A percentile compares a stretch with the other conserved stretches of the same genome.
These are phyloP conservation scores for Annulohypoxylon maeteangense DNA, from an alignment of 495 filamentous ascomycete genomes.

Conservation along the genomic window DNA sequence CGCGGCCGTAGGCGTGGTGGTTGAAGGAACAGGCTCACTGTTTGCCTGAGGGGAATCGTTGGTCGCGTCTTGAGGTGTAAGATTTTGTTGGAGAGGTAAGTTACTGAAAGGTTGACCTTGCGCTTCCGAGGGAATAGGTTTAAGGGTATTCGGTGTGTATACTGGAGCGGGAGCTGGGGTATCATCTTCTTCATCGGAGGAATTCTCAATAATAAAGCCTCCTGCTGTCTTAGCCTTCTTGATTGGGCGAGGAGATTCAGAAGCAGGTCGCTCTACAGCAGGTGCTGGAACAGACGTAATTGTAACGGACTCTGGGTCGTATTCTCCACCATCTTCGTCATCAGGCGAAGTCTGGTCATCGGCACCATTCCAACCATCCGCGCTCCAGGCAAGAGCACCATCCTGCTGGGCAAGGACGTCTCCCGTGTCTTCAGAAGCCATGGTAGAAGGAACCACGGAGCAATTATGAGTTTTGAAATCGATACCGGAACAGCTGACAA, in stretches of 20 bases:
- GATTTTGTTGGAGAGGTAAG: constrained; percentile 44
- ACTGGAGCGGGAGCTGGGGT: constrained; percentile 16
- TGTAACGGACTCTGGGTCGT: constrained; percentile 62
- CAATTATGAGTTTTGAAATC: not conserved
- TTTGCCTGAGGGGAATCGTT: constrained; percentile 44
- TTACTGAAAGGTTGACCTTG: constrained; percentile 25
- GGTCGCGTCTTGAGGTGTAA: constrained; percentile 40
- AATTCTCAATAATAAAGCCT: constrained; percentile 79
- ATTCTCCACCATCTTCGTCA: constrained; percentile 59
- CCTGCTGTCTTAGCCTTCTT: constrained; percentile 77
- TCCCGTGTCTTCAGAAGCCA: constrained; percentile 50
- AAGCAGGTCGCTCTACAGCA: constrained; percentile 43
- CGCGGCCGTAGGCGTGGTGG: constrained; percentile 26
- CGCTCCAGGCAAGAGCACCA: constrained; percentile 51
- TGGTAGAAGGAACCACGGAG: constrained; percentile 25
- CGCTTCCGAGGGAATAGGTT: constrained; percentile 26
- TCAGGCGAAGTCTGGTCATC: constrained; percentile 24
- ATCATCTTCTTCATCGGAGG: constrained; percentile 68
- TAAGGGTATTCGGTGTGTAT: constrained; percentile 19
- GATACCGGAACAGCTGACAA: not conserved
- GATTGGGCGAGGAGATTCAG: constrained; percentile 48
- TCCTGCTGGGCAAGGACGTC: constrained; percentile 50
- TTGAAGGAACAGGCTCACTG: constrained; percentile 27
- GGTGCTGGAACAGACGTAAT: constrained; percentile 46
- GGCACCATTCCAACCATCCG: constrained; percentile 64